Conservation (phyloP, 371 early-diverging fungal genomes). For the Catenaria anguillulae region DNA sequence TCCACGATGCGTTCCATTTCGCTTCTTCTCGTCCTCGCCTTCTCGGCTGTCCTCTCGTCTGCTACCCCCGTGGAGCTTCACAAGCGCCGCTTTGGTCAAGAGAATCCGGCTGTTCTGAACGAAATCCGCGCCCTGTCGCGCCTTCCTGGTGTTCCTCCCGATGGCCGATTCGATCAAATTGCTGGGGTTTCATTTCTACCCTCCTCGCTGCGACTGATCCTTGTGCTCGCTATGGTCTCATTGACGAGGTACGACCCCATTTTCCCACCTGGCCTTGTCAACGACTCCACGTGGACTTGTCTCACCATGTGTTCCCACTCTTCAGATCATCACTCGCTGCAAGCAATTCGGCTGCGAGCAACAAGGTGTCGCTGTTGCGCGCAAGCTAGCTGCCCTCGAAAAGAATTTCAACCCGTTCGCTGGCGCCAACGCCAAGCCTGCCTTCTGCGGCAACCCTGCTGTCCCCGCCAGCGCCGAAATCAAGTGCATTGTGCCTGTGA, state of each 20-base stretch:
- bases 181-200: neutral
- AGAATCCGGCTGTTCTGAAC: neutral
- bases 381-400: neutral
- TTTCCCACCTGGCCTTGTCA: neutral
- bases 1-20: neutral
- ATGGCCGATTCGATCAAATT: neutral
- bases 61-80: neutral
- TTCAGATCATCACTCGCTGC: neutral
- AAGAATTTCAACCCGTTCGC: conserved; percentile 4
- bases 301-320: too few relatives aligned
- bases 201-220: conserved; percentile 1
- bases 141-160: neutral
- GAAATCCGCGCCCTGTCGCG: neutral
- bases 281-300: too few relatives aligned
- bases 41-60: neutral
- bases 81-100: conserved; percentile 2
- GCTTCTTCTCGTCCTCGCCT: neutral
- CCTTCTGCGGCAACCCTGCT: neutral
- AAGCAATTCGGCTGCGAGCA: neutral
- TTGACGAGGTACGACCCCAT: neutral
- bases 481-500: neutral
- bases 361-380: neutral
- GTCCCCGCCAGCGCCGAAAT: neutral
- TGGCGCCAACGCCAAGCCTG: neutral
- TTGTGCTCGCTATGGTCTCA: neutral